phyloP scores from a whole-genome alignment of 23 red algal genomes.

The Cyanidioschyzon merolae region DNA sequence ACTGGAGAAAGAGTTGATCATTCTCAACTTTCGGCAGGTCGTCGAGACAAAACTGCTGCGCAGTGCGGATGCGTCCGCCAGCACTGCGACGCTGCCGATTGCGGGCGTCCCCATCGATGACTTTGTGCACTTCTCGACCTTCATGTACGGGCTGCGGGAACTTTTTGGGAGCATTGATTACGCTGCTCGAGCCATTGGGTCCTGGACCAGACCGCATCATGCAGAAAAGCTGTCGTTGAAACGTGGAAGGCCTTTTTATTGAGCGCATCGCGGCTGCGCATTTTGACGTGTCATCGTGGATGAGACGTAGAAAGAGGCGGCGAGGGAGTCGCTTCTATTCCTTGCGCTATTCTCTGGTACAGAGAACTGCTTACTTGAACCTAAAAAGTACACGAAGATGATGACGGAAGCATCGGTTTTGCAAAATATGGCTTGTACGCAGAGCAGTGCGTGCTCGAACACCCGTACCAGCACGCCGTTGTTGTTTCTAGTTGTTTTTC shows the following conservation, averaged over 20 bases:
- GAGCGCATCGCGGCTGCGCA: too few species aligned
- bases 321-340: too few species aligned
- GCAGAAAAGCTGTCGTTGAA: background rate
- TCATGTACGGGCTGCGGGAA: background rate
- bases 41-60: background rate
- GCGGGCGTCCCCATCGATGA: background rate
- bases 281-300: too few species aligned
- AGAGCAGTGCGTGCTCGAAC: too few species aligned
- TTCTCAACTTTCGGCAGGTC: background rate
- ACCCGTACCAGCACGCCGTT: too few species aligned
- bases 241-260: background rate
- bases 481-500: too few species aligned
- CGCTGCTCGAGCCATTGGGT: background rate
- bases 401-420: too few species aligned
- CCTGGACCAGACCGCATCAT: background rate
- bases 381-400: too few species aligned
- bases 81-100: background rate
- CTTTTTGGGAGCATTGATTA: background rate
- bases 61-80: background rate
- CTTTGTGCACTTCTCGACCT: background rate
- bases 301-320: too few species aligned
- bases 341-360: too few species aligned
- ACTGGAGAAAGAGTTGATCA: background rate
- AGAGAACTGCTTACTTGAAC: too few species aligned
- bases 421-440: too few species aligned